Evolutionary conservation across 192 early-diverging fungal species (phyloP), one percentile per base, ranked within the genome.

Genomic region (Podochytrium sp.): DNA sequence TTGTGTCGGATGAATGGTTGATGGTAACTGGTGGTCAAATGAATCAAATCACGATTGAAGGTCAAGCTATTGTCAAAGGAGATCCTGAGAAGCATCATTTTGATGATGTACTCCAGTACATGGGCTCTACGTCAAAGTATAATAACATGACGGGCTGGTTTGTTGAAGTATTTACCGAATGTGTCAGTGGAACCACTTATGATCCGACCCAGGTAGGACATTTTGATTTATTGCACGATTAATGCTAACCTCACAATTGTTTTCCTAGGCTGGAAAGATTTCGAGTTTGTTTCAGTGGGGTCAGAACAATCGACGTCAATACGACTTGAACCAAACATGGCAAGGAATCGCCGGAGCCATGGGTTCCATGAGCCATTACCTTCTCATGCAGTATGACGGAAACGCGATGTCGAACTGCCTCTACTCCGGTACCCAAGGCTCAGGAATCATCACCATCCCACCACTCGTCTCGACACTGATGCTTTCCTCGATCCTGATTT

Each of bases 21-120:
- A 72, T 72, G 70, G 70, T 72, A n/a, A 72, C 70, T 58, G 70
- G 70, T 2, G 70, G 70, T 1, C 70, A 72, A 49, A 58, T 72
- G 42, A 37, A 35, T 2, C 30, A 38, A 30, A 57, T 71, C 30
- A 27, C 14, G 23, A 42, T 71, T 5, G 29, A 34, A 59, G 52
- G 23, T 25, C 25, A 65, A 29, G n/a, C 30, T 20, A 20, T 65
- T 2, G 23, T 29, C 33, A 65, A 25, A 29, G 14, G 47, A 16
- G 6, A 20, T 7, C 7, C 30, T n/a, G 63, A 41, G 2, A n/a
- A n/a, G n/a, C n/a, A n/a, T n/a, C 47, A 65, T 37, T 69, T 69
- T 53, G 33, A 55, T 35, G 66, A 69, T 69, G 35, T 69, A 18
- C 6, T 29, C 1, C 1, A n/a, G n/a, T 30, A 30, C 14, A 34